phyloP scores from a whole-genome alignment of 2,329 filamentous ascomycete species.

The Ophiostoma fasciatum region DNA sequence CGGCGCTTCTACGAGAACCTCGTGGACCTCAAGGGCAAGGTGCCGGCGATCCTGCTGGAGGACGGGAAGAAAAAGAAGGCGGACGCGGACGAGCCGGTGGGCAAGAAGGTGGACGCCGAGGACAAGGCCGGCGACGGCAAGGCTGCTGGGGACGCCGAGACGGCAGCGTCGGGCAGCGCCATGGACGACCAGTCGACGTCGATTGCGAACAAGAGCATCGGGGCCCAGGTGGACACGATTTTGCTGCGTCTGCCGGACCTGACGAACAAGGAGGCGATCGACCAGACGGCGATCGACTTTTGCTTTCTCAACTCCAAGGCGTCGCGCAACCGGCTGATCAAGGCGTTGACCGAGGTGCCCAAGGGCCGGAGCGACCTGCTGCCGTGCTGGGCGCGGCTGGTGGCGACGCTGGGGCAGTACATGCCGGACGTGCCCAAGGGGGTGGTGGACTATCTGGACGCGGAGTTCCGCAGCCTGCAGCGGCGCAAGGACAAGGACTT shows the following conservation, averaged over 20 bases:
- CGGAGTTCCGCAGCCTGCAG: constrained; percentile 92
- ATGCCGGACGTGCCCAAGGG: constrained; percentile 90
- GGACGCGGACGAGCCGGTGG: constrained; percentile 67
- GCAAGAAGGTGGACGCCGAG: constrained; percentile 51
- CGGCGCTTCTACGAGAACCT: constrained; percentile 96
- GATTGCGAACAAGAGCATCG: constrained; percentile 95
- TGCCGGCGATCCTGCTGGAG: constrained; percentile 83
- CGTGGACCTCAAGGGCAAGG: constrained; percentile 87
- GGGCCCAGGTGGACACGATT: constrained; percentile 87
- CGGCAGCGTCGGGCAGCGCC: constrained; percentile 23
- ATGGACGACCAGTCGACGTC: constrained; percentile 76
- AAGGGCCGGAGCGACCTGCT: constrained; percentile 87
- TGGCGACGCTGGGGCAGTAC: constrained; percentile 85
- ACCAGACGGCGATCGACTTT: constrained; percentile 88
- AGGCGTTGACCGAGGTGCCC: constrained; percentile 84
- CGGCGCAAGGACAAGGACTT: constrained; percentile 97
- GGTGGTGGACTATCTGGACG: constrained; percentile 81
- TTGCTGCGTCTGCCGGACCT: constrained; percentile 80
- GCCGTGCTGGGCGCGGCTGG: constrained; percentile 79
- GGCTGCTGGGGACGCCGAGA: background rate
- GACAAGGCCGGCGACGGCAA: background rate
- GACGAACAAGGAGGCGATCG: constrained; percentile 79
- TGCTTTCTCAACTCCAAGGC: constrained; percentile 98
- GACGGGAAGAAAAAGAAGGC: constrained; percentile 88
- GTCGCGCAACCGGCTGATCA: constrained; percentile 84